A percentile compares a stretch with the other conserved stretches of the same genome.
These are phyloP conservation scores for Priceomyces fermenticarens DNA, from an alignment of 805 yeast species.

Conservation along the genomic window DNA sequence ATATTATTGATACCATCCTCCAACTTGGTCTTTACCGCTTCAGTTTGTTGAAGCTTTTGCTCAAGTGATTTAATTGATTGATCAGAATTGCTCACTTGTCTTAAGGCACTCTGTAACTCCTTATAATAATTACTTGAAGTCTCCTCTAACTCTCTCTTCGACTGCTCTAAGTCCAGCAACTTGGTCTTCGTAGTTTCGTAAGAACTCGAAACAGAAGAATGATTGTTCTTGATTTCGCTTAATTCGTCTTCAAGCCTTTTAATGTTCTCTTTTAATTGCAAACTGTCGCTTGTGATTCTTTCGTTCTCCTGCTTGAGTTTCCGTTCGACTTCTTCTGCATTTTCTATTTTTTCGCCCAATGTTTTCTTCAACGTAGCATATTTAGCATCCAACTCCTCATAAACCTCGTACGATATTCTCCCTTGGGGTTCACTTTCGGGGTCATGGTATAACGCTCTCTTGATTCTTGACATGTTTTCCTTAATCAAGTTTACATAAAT, in stretches of 20 bases:
- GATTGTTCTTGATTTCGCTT: slow-evolving; percentile 15
- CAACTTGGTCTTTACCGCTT: slow-evolving; percentile 54
- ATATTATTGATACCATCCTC: slow-evolving; percentile 89
- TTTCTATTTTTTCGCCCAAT: slow-evolving; percentile 18
- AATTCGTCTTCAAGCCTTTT: slow-evolving; percentile 14
- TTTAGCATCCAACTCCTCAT: slow-evolving; percentile 43
- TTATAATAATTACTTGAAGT: slow-evolving; percentile 25
- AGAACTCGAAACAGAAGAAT: slow-evolving; percentile 15
- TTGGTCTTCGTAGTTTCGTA: slow-evolving; percentile 18
- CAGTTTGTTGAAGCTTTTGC: slow-evolving; percentile 27
- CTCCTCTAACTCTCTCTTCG: slow-evolving; percentile 27
- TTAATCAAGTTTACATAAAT: slow-evolving; percentile 63
- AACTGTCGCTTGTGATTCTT: slow-evolving; percentile 10
- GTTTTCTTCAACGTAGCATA: slow-evolving; percentile 23
- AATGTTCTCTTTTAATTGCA: slow-evolving; percentile 13
- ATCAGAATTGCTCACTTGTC: slow-evolving; percentile 19
- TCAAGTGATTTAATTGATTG: slow-evolving; percentile 27
- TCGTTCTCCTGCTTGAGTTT: slow-evolving; percentile 17
- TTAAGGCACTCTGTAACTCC: slow-evolving; percentile 31
- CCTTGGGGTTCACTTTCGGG: slow-evolving; percentile 72
- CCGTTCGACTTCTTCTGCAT: slow-evolving; percentile 15
- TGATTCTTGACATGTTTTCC: slow-evolving; percentile 66
- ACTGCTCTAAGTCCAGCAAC: slow-evolving; percentile 23
- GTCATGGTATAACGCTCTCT: slow-evolving; percentile 66
- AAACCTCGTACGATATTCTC: slow-evolving; percentile 60